Percentiles rank a stretch among this genome's conserved stretches.
These are phyloP conservation scores for Massarina eburnea DNA, from an alignment of 2,329 filamentous ascomycete species.

Conservation along the genomic window DNA sequence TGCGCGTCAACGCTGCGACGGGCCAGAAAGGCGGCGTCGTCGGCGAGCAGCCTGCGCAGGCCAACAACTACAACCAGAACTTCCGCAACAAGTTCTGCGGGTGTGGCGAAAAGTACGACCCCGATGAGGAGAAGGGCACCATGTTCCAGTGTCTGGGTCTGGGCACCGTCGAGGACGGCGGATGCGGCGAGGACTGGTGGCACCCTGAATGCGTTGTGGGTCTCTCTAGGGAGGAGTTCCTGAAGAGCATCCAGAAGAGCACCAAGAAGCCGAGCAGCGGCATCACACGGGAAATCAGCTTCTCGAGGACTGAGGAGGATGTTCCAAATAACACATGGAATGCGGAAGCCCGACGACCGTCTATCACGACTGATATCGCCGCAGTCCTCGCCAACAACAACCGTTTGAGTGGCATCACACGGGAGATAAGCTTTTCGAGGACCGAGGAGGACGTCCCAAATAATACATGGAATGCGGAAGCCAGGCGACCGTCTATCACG, in stretches of 20 bases:
- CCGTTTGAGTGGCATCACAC: conserved; percentile 13
- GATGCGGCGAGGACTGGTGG: conserved; percentile 97
- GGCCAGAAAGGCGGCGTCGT: conserved; percentile 76
- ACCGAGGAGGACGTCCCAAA: conserved; percentile 13
- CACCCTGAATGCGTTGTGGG: conserved; percentile 91
- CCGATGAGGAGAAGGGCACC: conserved; percentile 86
- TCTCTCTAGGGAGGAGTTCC: conserved; percentile 71
- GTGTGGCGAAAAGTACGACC: conserved; percentile 84
- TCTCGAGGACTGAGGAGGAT: conserved; percentile 13
- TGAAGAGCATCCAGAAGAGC: conserved; percentile 42
- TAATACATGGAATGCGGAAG: conserved; percentile 12
- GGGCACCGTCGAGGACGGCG: conserved; percentile 75
- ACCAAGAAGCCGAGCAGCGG: conserved; percentile 24
- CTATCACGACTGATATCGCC: conserved; percentile 19
- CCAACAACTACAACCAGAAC: conserved; percentile 94
- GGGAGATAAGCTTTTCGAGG: conserved; percentile 14
- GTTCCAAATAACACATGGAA: conserved; percentile 12
- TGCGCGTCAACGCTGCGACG: conserved; percentile 72
- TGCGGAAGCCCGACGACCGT: conserved; percentile 8
- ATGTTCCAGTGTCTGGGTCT: conserved; percentile 98
- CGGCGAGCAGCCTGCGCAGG: conserved; percentile 69
- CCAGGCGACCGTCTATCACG: conserved; percentile 13
- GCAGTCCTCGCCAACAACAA: conserved; percentile 3
- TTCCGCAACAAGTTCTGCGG: conserved; percentile 91
- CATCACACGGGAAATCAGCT: conserved; percentile 17